A percentile compares a stretch with the other conserved stretches of the same genome.
Evolutionary conservation across 805 yeast species (phyloP).

Genomic region (Cyberlindnera samutprakarnensis): DNA sequence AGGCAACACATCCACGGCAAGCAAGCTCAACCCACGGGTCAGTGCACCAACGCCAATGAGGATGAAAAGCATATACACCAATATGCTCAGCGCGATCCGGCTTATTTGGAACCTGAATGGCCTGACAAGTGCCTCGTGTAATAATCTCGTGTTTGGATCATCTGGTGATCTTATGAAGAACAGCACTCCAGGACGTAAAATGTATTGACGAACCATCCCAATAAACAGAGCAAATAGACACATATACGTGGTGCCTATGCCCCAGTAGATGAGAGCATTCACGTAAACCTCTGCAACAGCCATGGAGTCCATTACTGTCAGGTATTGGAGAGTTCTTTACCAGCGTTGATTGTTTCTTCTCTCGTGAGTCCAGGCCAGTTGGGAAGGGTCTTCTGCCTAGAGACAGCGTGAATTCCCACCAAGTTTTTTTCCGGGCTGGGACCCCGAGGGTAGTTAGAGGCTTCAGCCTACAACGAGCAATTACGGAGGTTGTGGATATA

Average conservation of each 20-base stretch:
- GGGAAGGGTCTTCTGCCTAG: too few species aligned
- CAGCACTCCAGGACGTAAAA: constrained; percentile 82
- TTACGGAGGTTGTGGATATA: too few species aligned
- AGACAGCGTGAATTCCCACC: too few species aligned
- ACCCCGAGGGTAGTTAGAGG: too few species aligned
- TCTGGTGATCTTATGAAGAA: constrained; percentile 92
- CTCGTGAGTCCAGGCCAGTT: too few species aligned
- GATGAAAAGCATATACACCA: constrained; percentile 69
- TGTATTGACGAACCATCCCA: constrained; percentile 66
- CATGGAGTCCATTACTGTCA: constrained; percentile 1
- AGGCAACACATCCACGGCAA: constrained; percentile 5
- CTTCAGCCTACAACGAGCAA: too few species aligned
- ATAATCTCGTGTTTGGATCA: constrained; percentile 80
- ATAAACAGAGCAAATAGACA: constrained; percentile 78
- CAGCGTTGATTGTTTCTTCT: too few species aligned
- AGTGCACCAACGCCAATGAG: constrained; percentile 61
- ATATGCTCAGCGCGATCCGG: constrained; percentile 63
- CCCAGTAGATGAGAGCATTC: constrained; percentile 36
- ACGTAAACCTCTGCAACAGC: not conserved
- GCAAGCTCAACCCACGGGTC: constrained; percentile 16
- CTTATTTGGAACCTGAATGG: constrained; percentile 68
- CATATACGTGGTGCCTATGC: constrained; percentile 80
- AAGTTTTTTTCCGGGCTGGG: too few species aligned
- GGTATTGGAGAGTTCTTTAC: not conserved
- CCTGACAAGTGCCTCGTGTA: constrained; percentile 80